A percentile compares a stretch with the other conserved stretches of the same genome.
Conservation (phyloP, 2,329 filamentous ascomycete species). For the Neopestalotiopsis sp. region DNA sequence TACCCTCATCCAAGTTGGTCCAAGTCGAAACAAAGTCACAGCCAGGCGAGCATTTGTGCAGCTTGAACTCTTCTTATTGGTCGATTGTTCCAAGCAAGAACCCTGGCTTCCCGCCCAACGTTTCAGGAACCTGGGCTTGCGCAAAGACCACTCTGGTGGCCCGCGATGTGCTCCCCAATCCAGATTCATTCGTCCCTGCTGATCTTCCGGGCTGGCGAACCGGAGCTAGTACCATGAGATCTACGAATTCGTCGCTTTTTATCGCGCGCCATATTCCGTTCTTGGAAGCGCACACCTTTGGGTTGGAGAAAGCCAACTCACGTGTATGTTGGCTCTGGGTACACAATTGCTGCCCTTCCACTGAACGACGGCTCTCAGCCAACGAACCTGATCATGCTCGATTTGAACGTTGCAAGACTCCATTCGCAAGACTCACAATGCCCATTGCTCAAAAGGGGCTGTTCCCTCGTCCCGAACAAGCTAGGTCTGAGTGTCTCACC, state of each 20-base stretch:
- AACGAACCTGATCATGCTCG: neutral
- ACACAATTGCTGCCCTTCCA: neutral
- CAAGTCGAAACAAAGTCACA: conserved; percentile 29
- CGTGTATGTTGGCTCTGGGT: neutral
- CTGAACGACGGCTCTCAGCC: neutral
- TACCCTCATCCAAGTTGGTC: conserved; percentile 14
- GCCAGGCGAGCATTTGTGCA: conserved; percentile 6
- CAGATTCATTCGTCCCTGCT: conserved; percentile 13
- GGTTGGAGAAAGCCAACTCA: neutral
- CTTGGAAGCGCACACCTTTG: neutral
- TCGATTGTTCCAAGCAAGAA: conserved; percentile 23
- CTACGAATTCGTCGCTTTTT: neutral
- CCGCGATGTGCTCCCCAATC: neutral
- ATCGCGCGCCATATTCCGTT: conserved; percentile 8
- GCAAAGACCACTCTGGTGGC: conserved; percentile 3
- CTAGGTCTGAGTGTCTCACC: neutral
- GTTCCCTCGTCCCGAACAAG: neutral
- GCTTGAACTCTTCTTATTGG: conserved; percentile 30
- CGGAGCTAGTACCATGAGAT: conserved; percentile 4
- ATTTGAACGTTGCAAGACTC: neutral
- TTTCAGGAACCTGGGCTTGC: conserved; percentile 29
- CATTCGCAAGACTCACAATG: neutral
- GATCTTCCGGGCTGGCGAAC: conserved; percentile 12
- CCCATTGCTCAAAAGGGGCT: neutral
- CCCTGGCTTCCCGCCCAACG: conserved; percentile 29